Conservation (phyloP, 2,329 filamentous ascomycete genomes). For the Cytospora chrysosperma region DNA sequence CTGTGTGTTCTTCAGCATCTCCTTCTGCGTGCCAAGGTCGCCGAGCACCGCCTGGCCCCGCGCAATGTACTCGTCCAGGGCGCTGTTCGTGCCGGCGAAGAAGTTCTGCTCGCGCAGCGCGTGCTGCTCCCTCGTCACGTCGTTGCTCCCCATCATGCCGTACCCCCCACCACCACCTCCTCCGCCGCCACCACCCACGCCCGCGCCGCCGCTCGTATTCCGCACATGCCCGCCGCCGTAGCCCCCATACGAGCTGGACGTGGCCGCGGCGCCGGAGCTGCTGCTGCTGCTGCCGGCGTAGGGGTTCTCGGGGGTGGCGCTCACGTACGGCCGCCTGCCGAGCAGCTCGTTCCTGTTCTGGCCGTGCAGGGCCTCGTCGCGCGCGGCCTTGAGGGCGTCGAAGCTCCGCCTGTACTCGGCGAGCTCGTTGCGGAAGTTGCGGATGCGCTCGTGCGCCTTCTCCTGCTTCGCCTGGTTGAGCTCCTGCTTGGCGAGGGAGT, state of each 20-base stretch:
- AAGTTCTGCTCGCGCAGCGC: slow-evolving; percentile 89
- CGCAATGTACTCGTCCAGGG: slow-evolving; percentile 92
- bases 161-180: too few relatives aligned
- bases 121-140: slow-evolving; percentile 73
- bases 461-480: slow-evolving; percentile 88
- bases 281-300: slow-evolving; percentile 59
- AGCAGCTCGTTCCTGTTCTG: slow-evolving; percentile 77
- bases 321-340: slow-evolving; percentile 80
- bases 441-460: slow-evolving; percentile 82
- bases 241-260: slow-evolving; percentile 29
- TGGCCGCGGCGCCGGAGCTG: slow-evolving; percentile 29
- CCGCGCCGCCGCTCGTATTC: slow-evolving; percentile 41
- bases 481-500: slow-evolving; percentile 79
- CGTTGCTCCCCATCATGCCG: slow-evolving; percentile 52
- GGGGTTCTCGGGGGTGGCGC: slow-evolving; percentile 81
- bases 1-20: slow-evolving; percentile 94
- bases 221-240: slow-evolving; percentile 36
- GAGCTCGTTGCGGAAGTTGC: slow-evolving; percentile 81
- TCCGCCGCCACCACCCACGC: slow-evolving; percentile 37
- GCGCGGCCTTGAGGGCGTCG: slow-evolving; percentile 71
- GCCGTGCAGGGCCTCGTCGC: slow-evolving; percentile 69
- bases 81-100: slow-evolving; percentile 75
- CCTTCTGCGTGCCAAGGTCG: slow-evolving; percentile 84
- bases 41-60: slow-evolving; percentile 86
- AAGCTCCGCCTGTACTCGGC: slow-evolving; percentile 76